phyloP scores from a whole-genome alignment of 2,329 filamentous ascomycete genomes.

The Periconia sp. region DNA sequence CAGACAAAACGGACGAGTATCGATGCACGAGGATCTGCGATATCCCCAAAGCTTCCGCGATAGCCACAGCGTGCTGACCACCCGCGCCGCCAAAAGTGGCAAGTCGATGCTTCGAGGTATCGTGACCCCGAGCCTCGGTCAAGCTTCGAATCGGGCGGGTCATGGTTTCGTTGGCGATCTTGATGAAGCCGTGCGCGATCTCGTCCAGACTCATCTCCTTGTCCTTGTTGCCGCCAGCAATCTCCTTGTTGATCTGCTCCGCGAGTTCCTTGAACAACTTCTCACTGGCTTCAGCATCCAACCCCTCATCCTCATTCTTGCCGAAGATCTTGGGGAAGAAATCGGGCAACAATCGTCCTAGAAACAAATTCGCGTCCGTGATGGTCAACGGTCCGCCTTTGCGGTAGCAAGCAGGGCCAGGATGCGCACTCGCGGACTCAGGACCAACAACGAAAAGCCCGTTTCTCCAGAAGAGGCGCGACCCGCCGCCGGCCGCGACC shows the following conservation, averaged over 20 bases:
- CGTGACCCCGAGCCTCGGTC: conserved; percentile 89
- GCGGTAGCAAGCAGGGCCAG: conserved; percentile 86
- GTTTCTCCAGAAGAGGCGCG: conserved; percentile 82
- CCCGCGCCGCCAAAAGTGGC: conserved; percentile 92
- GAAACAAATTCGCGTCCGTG: conserved; percentile 88
- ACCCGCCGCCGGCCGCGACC: conserved; percentile 86
- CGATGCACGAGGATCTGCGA: conserved; percentile 82
- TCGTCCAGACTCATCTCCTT: conserved; percentile 76
- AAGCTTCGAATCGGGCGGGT: conserved; percentile 85
- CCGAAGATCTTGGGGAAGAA: conserved; percentile 97
- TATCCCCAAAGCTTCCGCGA: conserved; percentile 81
- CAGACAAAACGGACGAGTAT: conserved; percentile 86
- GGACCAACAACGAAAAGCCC: conserved; percentile 89
- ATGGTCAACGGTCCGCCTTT: conserved; percentile 88
- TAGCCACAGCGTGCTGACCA: conserved; percentile 89
- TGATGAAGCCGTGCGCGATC: conserved; percentile 85
- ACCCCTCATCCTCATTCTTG: conserved; percentile 77
- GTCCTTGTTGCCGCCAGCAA: conserved; percentile 59
- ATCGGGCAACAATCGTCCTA: conserved; percentile 81
- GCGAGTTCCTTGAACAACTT: conserved; percentile 75
- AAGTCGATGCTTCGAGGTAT: conserved; percentile 85
- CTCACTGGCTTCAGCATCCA: conserved; percentile 76
- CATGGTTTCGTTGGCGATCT: conserved; percentile 91
- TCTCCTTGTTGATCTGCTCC: conserved; percentile 75
- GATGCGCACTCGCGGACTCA: conserved; percentile 85